These are phyloP conservation scores for Pontederia crassipes DNA, from an alignment of 176 grass and related monocot genomes.

Conservation along the genomic window DNA sequence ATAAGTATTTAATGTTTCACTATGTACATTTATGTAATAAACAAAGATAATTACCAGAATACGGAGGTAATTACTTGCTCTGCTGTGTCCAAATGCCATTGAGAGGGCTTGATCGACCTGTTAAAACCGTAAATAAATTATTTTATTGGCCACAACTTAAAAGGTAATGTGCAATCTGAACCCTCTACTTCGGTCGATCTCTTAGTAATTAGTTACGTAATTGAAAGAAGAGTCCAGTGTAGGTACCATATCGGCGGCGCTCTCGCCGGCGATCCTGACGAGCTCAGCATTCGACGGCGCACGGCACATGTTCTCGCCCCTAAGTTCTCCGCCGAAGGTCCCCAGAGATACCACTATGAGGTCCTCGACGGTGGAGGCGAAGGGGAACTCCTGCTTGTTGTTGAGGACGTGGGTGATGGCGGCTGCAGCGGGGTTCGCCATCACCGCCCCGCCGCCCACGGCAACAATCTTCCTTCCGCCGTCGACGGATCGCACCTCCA, in stretches of 20 bases:
- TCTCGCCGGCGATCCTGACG: constrained; percentile 67
- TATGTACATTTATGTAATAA: neutral
- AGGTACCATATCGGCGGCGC: constrained; percentile 67
- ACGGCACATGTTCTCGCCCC: constrained; percentile 6
- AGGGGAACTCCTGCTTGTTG: neutral
- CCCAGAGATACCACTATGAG: constrained; percentile 76
- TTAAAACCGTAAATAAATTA: neutral
- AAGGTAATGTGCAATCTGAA: neutral
- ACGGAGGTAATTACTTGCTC: constrained; percentile 78
- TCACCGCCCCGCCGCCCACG: neutral
- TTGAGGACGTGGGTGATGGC: neutral
- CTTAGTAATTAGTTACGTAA: too few relatives aligned
- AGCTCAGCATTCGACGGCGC: constrained; percentile 18
- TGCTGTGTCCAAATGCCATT: constrained; percentile 85
- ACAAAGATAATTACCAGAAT: constrained; percentile 41
- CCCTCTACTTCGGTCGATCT: neutral
- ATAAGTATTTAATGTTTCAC: neutral
- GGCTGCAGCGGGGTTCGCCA: neutral
- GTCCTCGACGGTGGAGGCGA: constrained; percentile 31
- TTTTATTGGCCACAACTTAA: neutral
- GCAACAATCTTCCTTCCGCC: neutral
- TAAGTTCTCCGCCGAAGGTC: constrained; percentile 11
- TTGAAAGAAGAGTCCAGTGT: neutral
- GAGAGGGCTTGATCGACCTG: constrained; percentile 96
- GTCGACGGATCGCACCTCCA: constrained; percentile 17